These are phyloP conservation scores for Penicillium paxilli DNA, from an alignment of 495 filamentous ascomycete genomes.

Conservation along the genomic window DNA sequence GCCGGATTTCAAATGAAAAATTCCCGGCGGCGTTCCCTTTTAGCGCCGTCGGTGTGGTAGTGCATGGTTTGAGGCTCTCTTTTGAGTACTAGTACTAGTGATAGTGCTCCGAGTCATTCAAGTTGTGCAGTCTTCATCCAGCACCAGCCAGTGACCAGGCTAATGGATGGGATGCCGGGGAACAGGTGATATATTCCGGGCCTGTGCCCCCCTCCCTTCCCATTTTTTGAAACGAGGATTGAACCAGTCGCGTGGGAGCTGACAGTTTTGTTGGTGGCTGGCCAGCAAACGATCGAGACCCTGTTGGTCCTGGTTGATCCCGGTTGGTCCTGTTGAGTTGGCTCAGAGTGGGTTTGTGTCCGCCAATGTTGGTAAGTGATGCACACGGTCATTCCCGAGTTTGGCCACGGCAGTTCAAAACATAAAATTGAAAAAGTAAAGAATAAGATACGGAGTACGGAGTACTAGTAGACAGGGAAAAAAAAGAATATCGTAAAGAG, in stretches of 20 bases:
- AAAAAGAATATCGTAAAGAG: slow-evolving; percentile 1
- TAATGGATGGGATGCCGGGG: slow-evolving; percentile 4
- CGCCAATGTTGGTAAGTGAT: not conserved
- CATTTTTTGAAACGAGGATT: slow-evolving; percentile 4
- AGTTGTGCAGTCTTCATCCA: not conserved
- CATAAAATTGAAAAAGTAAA: not conserved
- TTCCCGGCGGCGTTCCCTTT: slow-evolving; percentile 1
- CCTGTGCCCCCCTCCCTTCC: not conserved
- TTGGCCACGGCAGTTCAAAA: not conserved
- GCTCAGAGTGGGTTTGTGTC: slow-evolving; percentile 1
- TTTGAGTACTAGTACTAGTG: not conserved
- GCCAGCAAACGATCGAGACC: slow-evolving; percentile 21
- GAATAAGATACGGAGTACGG: not conserved
- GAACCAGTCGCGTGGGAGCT: slow-evolving; percentile 8
- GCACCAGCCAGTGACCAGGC: not conserved
- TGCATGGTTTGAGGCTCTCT: not conserved
- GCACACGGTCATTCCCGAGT: slow-evolving; percentile 18
- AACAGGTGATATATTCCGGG: slow-evolving; percentile 17
- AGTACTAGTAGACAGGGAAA: not conserved
- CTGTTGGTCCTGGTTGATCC: not conserved
- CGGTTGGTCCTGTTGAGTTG: too few species aligned
- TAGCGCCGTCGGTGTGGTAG: slow-evolving; percentile 4
- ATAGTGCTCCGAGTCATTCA: too few species aligned
- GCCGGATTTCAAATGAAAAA: not conserved
- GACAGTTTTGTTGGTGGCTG: slow-evolving; percentile 18